Percentiles rank a stretch among this genome's conserved stretches.
phyloP scores from a whole-genome alignment of 768 basidiomycete species.

The Collybiopsis luxurians region DNA sequence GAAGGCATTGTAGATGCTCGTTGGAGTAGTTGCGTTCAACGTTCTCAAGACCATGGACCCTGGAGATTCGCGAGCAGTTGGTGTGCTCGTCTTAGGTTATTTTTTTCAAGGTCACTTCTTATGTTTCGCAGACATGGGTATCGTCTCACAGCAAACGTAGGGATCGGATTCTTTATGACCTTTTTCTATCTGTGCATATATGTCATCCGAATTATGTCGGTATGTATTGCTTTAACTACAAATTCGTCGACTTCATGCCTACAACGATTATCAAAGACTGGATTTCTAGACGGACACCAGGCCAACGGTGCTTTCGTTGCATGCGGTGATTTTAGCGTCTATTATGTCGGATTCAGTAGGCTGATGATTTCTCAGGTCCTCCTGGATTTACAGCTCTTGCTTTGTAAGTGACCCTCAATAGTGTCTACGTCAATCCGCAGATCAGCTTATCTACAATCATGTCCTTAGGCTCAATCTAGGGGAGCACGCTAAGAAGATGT shows the following conservation, averaged over 20 bases:
- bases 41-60: constrained; percentile 35
- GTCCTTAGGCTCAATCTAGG: constrained; percentile 40
- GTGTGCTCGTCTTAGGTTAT: constrained; percentile 41
- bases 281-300: constrained; percentile 45
- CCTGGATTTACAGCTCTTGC: constrained; percentile 50
- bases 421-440: neutral
- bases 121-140: neutral
- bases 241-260: neutral
- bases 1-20: constrained; percentile 35
- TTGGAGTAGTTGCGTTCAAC: constrained; percentile 45
- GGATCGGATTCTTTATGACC: constrained; percentile 47
- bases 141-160: constrained; percentile 13
- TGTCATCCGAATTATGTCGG: constrained; percentile 44
- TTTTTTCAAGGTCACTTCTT: constrained; percentile 41
- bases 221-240: constrained; percentile 13
- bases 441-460: neutral
- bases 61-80: constrained; percentile 33
- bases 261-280: constrained; percentile 28
- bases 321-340: constrained; percentile 18
- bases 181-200: constrained; percentile 51
- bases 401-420: constrained; percentile 16
- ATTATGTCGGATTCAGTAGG: neutral
- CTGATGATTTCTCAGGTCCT: constrained; percentile 21
- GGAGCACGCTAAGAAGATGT: constrained; percentile 35
- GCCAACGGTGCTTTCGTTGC: constrained; percentile 48